These are phyloP conservation scores for Boletus tylopilopsis DNA, from an alignment of 768 basidiomycete species.

Conservation along the genomic window DNA sequence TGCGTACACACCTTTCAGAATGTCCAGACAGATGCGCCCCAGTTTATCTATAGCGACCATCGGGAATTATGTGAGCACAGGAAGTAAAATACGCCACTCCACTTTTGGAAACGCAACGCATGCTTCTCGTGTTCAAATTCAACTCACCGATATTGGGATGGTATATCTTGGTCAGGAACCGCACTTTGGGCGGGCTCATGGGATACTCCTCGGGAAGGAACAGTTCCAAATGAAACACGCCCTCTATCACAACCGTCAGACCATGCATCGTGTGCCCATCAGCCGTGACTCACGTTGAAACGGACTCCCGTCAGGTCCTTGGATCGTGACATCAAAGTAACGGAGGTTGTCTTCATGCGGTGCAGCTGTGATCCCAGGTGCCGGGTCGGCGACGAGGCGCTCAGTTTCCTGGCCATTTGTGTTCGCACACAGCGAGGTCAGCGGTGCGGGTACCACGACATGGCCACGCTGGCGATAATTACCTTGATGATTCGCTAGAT, in stretches of 20 bases:
- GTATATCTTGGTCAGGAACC: slow-evolving; percentile 97
- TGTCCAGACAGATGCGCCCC: slow-evolving; percentile 96
- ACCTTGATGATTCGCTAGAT: slow-evolving; percentile 54
- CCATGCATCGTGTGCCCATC: background rate
- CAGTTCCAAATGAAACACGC: slow-evolving; percentile 92
- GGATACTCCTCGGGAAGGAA: slow-evolving; percentile 99
- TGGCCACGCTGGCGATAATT: slow-evolving; percentile 6
- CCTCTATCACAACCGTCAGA: slow-evolving; percentile 50
- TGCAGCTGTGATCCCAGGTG: slow-evolving; percentile 91
- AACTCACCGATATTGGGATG: slow-evolving; percentile 96
- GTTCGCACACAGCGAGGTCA: slow-evolving; percentile 17
- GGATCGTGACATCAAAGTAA: slow-evolving; percentile 97
- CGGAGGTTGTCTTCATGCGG: slow-evolving; percentile 97
- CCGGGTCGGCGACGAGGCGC: slow-evolving; percentile 92
- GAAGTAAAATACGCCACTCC: slow-evolving; percentile 14
- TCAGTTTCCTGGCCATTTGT: slow-evolving; percentile 79
- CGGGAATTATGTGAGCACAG: slow-evolving; percentile 24
- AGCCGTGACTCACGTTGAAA: slow-evolving; percentile 64
- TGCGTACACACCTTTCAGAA: slow-evolving; percentile 96
- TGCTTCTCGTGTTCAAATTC: background rate
- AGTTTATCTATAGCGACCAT: slow-evolving; percentile 73
- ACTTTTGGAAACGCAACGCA: background rate
- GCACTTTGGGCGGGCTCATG: slow-evolving; percentile 98
- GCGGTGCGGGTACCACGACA: slow-evolving; percentile 18
- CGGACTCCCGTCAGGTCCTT: slow-evolving; percentile 92